These are phyloP conservation scores for Neopestalotiopsis rosae DNA, from an alignment of 2,329 filamentous ascomycete genomes.

Conservation along the genomic window DNA sequence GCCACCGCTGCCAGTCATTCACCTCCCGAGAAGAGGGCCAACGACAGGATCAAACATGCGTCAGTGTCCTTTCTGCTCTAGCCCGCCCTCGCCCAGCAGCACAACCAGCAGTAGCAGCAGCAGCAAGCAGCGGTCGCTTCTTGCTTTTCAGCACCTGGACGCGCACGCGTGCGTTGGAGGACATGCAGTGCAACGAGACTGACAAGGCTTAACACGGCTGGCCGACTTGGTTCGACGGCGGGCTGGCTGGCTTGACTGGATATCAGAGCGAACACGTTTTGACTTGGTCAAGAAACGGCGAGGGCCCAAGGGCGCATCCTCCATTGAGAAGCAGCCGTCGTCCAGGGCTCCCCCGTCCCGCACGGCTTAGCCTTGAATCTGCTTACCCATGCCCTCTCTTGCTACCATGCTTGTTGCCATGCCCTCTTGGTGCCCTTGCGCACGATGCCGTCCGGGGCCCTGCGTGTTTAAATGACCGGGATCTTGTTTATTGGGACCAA, in stretches of 20 bases:
- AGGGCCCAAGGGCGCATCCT: neutral
- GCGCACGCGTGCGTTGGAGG: neutral
- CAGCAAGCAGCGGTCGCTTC: neutral
- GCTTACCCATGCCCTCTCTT: conserved; percentile 20
- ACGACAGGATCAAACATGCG: no score
- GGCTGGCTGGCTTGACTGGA: neutral
- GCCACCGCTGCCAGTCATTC: neutral
- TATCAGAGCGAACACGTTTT: conserved; percentile 2
- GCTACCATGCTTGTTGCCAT: conserved; percentile 19
- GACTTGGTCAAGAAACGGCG: neutral
- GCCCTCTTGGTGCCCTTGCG: conserved; percentile 26
- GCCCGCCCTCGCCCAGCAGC: neutral
- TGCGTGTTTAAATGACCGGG: conserved; percentile 27
- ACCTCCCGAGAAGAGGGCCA: neutral
- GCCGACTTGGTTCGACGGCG: neutral
- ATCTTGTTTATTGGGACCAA: conserved; percentile 30
- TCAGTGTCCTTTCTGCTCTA: no score
- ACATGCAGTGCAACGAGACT: neutral
- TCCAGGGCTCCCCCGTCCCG: conserved; percentile 2
- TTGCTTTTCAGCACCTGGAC: neutral
- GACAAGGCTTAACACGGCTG: neutral
- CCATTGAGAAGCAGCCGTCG: conserved; percentile 16
- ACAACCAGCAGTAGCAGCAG: no score
- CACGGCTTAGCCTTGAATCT: conserved; percentile 21
- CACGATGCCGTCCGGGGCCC: conserved; percentile 33